These are phyloP conservation scores for Kingdonia uniflora DNA, from an alignment of 164 flowering plant genomes.

Conservation along the genomic window DNA sequence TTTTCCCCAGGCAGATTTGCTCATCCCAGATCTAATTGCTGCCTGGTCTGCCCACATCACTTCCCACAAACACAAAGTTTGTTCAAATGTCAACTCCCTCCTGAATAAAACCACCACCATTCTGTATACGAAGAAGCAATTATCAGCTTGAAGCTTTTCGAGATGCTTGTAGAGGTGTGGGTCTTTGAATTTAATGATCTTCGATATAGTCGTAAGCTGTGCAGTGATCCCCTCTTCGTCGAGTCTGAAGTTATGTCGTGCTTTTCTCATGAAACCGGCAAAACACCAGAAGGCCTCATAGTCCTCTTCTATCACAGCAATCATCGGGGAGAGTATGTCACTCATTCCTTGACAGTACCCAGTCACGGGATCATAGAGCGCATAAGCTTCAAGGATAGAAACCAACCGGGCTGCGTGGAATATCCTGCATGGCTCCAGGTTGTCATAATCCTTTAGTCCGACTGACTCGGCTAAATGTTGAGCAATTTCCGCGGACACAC, in stretches of 20 bases:
- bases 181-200: slow-evolving; percentile 78
- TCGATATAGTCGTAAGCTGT: slow-evolving; percentile 71
- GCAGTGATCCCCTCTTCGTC: slow-evolving; percentile 84
- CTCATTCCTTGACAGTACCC: slow-evolving; percentile 99
- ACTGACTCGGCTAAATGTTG: slow-evolving; percentile 55
- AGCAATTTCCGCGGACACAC: slow-evolving; percentile 53
- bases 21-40: slow-evolving; percentile 76
- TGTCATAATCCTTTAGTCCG: slow-evolving; percentile 75
- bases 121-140: slow-evolving; percentile 90
- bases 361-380: slow-evolving; percentile 75
- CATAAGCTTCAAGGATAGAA: slow-evolving; percentile 92
- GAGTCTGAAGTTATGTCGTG: slow-evolving; percentile 87
- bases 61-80: slow-evolving; percentile 89
- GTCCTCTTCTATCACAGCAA: slow-evolving; percentile 64
- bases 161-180: slow-evolving; percentile 80
- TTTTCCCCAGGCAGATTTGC: slow-evolving; percentile 82
- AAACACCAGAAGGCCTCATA: slow-evolving; percentile 94
- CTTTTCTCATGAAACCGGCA: slow-evolving; percentile 90
- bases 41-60: slow-evolving; percentile 99
- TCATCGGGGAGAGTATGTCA: slow-evolving; percentile 83
- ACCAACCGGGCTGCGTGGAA: slow-evolving; percentile 86
- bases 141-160: slow-evolving; percentile 79
- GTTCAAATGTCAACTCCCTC: slow-evolving; percentile 77
- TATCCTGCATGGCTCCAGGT: slow-evolving; percentile 61
- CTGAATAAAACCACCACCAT: slow-evolving; percentile 95